Percentiles rank a stretch among this genome's conserved stretches.
These are phyloP conservation scores for Epichloe coenophiala DNA, from an alignment of 2,329 filamentous ascomycete genomes.

Conservation along the genomic window DNA sequence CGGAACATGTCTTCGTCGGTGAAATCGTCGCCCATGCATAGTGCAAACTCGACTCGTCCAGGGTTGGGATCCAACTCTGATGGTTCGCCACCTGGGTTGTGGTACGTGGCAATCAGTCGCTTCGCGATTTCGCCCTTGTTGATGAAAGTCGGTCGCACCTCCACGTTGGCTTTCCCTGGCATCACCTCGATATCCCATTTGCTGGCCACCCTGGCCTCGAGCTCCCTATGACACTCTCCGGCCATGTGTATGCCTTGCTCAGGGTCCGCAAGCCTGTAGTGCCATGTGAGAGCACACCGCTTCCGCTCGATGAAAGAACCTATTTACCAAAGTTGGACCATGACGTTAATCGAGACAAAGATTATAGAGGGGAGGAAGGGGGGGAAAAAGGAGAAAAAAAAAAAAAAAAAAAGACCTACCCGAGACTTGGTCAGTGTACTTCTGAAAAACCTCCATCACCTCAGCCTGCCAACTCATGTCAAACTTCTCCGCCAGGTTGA, in stretches of 20 bases:
- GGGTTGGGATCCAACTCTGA: conserved; percentile 26
- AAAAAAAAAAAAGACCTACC: conserved; percentile 45
- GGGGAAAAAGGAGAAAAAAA: not conserved
- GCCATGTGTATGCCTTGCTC: conserved; percentile 73
- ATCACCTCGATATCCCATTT: conserved; percentile 92
- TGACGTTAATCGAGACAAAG: not conserved
- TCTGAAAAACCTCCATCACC: conserved; percentile 71
- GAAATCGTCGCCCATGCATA: conserved; percentile 90
- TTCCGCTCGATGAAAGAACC: conserved; percentile 91
- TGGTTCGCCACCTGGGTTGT: conserved; percentile 31
- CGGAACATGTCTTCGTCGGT: conserved; percentile 98
- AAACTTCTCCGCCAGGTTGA: conserved; percentile 72
- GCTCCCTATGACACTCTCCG: conserved; percentile 64
- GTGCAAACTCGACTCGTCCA: conserved; percentile 64
- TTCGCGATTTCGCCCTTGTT: conserved; percentile 96
- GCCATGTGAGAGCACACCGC: conserved; percentile 90
- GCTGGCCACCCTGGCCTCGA: conserved; percentile 62
- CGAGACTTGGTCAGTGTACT: conserved; percentile 75
- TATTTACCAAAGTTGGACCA: conserved; percentile 15
- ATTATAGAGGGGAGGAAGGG: not conserved
- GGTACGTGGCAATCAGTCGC: conserved; percentile 65
- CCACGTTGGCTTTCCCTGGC: conserved; percentile 90
- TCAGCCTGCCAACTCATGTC: conserved; percentile 90
- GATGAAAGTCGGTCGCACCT: conserved; percentile 91
- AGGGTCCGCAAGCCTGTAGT: conserved; percentile 83